Evolutionary conservation across 2,329 filamentous ascomycete species (phyloP), one percentile per base, ranked within the genome.

Genomic region (Aspergillus sp.): DNA sequence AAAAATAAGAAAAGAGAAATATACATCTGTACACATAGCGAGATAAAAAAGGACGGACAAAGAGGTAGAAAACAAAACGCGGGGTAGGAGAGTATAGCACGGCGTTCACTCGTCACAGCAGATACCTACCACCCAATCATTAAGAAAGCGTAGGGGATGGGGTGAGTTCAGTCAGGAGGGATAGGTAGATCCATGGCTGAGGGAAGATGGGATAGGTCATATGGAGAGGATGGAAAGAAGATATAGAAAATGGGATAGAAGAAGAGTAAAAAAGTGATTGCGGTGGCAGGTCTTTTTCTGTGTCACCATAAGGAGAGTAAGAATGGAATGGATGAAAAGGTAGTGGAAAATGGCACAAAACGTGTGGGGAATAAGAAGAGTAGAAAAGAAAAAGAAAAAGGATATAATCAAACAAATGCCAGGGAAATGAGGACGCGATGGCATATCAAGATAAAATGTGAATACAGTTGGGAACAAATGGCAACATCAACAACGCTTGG

Each of bases 331-430:
- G 61, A 55, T 48, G 41, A 42, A 54, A 58, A 57, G 58, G 54
- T 36, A 36, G 32, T 36, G 32, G 32, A 36, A 41, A 51, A 54
- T 59, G 60, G 61, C 54, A 64, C 54, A 36, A 72, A 74, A 72
- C 68, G 65, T 68, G 73, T 69, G 71, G 71, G 71, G 71, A 74
- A 75, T 73, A 74, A 69, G 64, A 69, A 66, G 65, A 66, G 25
- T 8, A 27, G 64, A 64, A 65, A 64, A 64, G 63, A 61, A 70
- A 62, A 55, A 67, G 62, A 64, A 62, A 56, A 57, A 63, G 63
- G 64, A 64, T 61, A 62, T 63, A 63, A 68, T 62, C 57, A 57
- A 50, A 62, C 63, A 58, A 58, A 62, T 62, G 66, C 62, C 63
- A 27, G 44, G 47, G 25, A n/a, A 47, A 44, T 36, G 11, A 27